These are phyloP conservation scores for Stephanodiscus triporus DNA, from an alignment of 108 stramenopile species.

Conservation along the genomic window DNA sequence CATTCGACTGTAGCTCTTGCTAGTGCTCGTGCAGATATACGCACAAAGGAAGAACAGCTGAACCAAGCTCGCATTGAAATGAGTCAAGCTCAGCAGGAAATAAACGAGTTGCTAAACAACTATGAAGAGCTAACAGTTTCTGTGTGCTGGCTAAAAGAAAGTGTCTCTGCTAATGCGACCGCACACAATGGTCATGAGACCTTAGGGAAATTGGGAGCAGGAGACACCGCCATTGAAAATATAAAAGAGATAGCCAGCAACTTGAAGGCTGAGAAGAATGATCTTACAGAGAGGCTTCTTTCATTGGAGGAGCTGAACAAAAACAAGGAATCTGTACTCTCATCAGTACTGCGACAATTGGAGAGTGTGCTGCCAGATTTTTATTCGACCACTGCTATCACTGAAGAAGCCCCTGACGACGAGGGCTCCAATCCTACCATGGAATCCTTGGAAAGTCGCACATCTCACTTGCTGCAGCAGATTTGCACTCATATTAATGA, in stretches of 20 bases:
- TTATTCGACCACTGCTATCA: background rate
- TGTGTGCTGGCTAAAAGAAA: background rate
- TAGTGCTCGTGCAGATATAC: background rate
- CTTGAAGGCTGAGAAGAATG: constrained; percentile 2
- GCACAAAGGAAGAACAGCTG: constrained; percentile 22
- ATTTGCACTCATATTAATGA: constrained; percentile 13
- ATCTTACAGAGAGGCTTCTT: background rate
- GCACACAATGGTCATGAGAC: background rate
- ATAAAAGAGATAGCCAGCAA: background rate
- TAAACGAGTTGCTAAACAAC: background rate
- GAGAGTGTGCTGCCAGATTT: constrained; percentile 19
- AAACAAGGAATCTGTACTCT: background rate
- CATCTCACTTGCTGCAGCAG: constrained; percentile 8
- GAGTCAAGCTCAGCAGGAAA: background rate
- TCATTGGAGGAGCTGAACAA: background rate
- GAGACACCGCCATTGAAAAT: background rate
- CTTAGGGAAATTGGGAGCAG: background rate
- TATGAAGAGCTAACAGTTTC: constrained; percentile 11
- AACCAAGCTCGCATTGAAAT: background rate
- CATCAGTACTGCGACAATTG: constrained; percentile 7
- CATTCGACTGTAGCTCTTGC: constrained; percentile 22
- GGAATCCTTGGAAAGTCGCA: constrained; percentile 15
- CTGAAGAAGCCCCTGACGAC: background rate
- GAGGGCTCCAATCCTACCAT: constrained; percentile 4
- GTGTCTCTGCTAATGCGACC: background rate